A percentile compares a stretch with the other conserved stretches of the same genome.
phyloP scores from a whole-genome alignment of 2,329 filamentous ascomycete species.

The Niveomyces coronatus region DNA sequence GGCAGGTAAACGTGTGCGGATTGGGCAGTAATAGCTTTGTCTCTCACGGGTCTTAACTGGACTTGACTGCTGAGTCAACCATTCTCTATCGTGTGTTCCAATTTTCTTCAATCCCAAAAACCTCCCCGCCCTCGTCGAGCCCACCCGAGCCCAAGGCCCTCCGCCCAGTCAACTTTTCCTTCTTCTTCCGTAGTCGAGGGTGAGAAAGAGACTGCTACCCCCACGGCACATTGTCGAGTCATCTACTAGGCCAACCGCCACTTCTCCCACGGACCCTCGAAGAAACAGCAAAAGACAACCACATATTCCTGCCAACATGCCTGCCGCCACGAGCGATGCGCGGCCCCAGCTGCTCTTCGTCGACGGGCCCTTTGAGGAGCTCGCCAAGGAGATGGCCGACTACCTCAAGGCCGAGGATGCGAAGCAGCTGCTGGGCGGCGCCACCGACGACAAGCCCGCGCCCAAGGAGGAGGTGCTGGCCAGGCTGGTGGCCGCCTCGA shows the following conservation, averaged over 20 bases:
- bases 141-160: too few species aligned
- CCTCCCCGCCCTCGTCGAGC: constrained; percentile 6
- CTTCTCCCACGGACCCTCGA: constrained; percentile 2
- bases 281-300: constrained; percentile 1
- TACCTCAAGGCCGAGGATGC: constrained; percentile 81
- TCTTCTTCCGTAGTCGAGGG: constrained; percentile 1
- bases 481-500: constrained; percentile 75
- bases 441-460: constrained; percentile 45
- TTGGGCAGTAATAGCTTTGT: too few species aligned
- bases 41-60: too few species aligned
- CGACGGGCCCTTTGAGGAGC: constrained; percentile 89
- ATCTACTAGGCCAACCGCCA: constrained; percentile 3
- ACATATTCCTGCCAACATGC: constrained; percentile 20
- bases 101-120: constrained; percentile 11
- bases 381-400: constrained; percentile 87
- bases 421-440: constrained; percentile 61
- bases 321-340: constrained; percentile 29
- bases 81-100: constrained; percentile 6
- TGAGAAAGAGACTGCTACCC: too few species aligned
- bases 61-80: constrained; percentile 10
- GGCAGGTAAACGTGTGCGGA: too few species aligned
- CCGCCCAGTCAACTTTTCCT: too few species aligned
- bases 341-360: constrained; percentile 59
- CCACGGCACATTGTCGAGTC: neutral
- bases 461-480: constrained; percentile 75